These are phyloP conservation scores for Gossypium thurberi DNA, from an alignment of 345 rosid species.

Conservation along the genomic window DNA sequence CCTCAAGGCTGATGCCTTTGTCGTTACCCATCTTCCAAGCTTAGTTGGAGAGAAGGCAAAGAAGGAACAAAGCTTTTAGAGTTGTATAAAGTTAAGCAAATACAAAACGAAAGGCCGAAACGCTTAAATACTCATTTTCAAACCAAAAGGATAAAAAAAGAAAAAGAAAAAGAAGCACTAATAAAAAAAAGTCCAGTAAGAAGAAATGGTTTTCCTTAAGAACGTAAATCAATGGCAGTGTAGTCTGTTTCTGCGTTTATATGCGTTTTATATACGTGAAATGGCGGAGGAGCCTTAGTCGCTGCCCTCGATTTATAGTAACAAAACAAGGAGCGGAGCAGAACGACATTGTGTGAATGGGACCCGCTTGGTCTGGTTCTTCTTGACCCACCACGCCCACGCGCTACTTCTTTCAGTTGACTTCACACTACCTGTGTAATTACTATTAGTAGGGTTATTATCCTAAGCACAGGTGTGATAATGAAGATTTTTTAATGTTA, in stretches of 20 bases:
- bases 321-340: background rate
- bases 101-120: background rate
- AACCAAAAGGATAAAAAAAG: background rate
- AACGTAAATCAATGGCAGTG: background rate
- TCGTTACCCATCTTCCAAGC: constrained; percentile 18
- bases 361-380: background rate
- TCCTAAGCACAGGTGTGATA: too few relatives aligned
- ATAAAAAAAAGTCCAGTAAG: background rate
- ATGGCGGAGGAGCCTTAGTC: constrained; percentile 1
- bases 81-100: background rate
- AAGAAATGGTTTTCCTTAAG: background rate
- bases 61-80: background rate
- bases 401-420: background rate
- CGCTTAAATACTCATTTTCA: background rate
- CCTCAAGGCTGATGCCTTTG: constrained; percentile 34
- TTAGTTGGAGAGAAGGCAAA: background rate
- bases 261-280: background rate
- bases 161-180: background rate
- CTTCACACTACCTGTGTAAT: background rate
- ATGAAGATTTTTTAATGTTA: too few relatives aligned
- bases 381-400: background rate
- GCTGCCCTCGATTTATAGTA: constrained; percentile 8
- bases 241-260: background rate
- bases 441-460: background rate
- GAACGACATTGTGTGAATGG: background rate